A percentile compares a stretch with the other conserved stretches of the same genome.
Conservation (phyloP, 805 yeast species). For the Ogataea dorogensis region DNA sequence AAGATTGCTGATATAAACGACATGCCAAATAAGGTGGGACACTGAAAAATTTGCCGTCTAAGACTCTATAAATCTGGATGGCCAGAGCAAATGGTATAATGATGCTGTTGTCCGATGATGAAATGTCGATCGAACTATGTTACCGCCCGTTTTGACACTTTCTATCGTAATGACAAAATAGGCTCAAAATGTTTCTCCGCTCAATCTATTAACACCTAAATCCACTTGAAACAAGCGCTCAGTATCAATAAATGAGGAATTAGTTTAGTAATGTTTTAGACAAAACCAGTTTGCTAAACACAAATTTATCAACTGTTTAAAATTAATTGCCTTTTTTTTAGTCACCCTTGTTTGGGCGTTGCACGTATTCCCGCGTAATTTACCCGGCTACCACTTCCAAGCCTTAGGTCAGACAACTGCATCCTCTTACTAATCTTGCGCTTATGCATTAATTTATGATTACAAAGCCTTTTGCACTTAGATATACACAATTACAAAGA, state of each 20-base stretch:
- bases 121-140: neutral
- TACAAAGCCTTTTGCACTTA: no score
- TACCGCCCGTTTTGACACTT: slow-evolving; percentile 4
- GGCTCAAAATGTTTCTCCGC: neutral
- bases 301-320: slow-evolving; percentile 5
- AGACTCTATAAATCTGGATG: slow-evolving; percentile 5
- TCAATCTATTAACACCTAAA: neutral
- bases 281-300: slow-evolving; percentile 14
- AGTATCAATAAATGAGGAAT: slow-evolving; percentile 1
- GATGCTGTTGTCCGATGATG: neutral
- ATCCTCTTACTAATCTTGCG: no score
- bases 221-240: neutral
- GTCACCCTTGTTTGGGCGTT: slow-evolving; percentile 4
- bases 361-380: slow-evolving; percentile 2
- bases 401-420: no score
- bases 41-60: no score
- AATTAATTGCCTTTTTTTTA: slow-evolving; percentile 12
- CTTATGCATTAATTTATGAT: no score
- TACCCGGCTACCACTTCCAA: no score
- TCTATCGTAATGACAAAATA: slow-evolving; percentile 1
- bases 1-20: slow-evolving; percentile 34
- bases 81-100: slow-evolving; percentile 1
- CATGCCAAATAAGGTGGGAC: no score
- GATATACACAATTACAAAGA: neutral
- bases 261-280: slow-evolving; percentile 4